Evolutionary conservation across 257 asterid species (phyloP).

Genomic region (Cruciata laevipes): DNA sequence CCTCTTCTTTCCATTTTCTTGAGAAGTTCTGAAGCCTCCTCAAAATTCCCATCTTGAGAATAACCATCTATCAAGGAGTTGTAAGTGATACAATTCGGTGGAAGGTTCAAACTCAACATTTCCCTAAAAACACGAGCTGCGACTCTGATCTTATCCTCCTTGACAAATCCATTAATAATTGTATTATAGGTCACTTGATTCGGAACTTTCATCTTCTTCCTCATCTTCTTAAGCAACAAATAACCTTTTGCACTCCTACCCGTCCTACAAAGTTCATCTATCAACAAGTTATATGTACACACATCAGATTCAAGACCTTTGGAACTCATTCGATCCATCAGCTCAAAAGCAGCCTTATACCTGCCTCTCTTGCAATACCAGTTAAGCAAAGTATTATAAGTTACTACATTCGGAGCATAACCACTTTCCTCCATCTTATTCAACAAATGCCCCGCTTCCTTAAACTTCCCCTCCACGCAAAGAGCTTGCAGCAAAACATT

Average conservation of each 20-base stretch:
- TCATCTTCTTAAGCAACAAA: constrained; percentile 60
- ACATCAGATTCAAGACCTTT: constrained; percentile 73
- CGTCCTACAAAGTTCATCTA: constrained; percentile 65
- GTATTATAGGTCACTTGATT: constrained; percentile 81
- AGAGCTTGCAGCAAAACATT: constrained; percentile 66
- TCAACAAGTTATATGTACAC: constrained; percentile 70
- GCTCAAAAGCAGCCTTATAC: constrained; percentile 55
- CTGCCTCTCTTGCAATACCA: constrained; percentile 79
- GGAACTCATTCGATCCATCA: constrained; percentile 67
- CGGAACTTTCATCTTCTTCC: constrained; percentile 55
- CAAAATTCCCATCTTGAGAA: constrained; percentile 56
- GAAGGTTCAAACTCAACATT: constrained; percentile 51
- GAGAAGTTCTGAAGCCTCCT: constrained; percentile 51
- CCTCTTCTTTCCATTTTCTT: constrained; percentile 55
- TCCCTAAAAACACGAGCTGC: constrained; percentile 59
- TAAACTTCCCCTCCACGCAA: constrained; percentile 61
- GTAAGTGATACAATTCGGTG: constrained; percentile 61
- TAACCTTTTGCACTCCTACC: constrained; percentile 65
- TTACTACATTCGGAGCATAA: constrained; percentile 65
- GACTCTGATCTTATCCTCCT: constrained; percentile 64
- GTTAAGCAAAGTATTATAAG: constrained; percentile 77
- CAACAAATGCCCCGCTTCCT: constrained; percentile 58
- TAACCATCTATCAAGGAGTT: constrained; percentile 70
- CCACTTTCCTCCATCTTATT: constrained; percentile 86
- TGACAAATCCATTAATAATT: constrained; percentile 66